These are phyloP conservation scores for Fusarium sarcochroum DNA, from an alignment of 2,329 filamentous ascomycete species.

Conservation along the genomic window DNA sequence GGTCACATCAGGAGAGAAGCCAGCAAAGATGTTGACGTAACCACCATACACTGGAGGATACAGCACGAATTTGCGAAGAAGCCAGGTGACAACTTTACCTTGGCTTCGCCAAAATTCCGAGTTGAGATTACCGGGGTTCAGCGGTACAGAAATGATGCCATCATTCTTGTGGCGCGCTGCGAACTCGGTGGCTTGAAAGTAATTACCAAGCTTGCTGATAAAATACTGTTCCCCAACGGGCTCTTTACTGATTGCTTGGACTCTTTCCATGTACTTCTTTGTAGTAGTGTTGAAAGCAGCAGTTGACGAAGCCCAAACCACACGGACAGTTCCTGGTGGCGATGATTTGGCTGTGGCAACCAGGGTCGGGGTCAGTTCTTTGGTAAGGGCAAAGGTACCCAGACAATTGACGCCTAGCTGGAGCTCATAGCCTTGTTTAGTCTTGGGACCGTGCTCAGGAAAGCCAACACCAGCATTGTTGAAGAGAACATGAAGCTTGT, in stretches of 20 bases:
- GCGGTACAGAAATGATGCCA: slow-evolving; percentile 50
- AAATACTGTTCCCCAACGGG: slow-evolving; percentile 39
- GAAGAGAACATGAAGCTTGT: slow-evolving; percentile 55
- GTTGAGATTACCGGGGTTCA: slow-evolving; percentile 59
- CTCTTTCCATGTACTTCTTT: slow-evolving; percentile 41
- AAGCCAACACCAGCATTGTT: slow-evolving; percentile 61
- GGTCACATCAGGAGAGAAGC: slow-evolving; percentile 59
- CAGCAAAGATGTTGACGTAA: slow-evolving; percentile 64
- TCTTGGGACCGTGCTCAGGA: slow-evolving; percentile 55
- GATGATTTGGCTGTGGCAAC: slow-evolving; percentile 50
- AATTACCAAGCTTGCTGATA: slow-evolving; percentile 53
- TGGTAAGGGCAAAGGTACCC: slow-evolving; percentile 58
- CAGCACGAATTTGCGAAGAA: slow-evolving; percentile 40
- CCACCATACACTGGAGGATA: slow-evolving; percentile 57
- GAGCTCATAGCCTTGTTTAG: slow-evolving; percentile 57
- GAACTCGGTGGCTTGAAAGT: slow-evolving; percentile 52
- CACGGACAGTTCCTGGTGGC: slow-evolving; percentile 48
- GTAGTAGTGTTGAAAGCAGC: slow-evolving; percentile 28
- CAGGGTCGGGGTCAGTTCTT: slow-evolving; percentile 54
- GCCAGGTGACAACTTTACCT: slow-evolving; percentile 22
- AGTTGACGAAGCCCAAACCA: slow-evolving; percentile 53
- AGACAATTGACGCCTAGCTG: slow-evolving; percentile 60
- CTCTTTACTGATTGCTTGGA: slow-evolving; percentile 34
- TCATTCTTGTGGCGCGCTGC: slow-evolving; percentile 46
- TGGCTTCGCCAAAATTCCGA: slow-evolving; percentile 55